Conservation (phyloP, 306 rosid species). For the Abrus precatorius region DNA sequence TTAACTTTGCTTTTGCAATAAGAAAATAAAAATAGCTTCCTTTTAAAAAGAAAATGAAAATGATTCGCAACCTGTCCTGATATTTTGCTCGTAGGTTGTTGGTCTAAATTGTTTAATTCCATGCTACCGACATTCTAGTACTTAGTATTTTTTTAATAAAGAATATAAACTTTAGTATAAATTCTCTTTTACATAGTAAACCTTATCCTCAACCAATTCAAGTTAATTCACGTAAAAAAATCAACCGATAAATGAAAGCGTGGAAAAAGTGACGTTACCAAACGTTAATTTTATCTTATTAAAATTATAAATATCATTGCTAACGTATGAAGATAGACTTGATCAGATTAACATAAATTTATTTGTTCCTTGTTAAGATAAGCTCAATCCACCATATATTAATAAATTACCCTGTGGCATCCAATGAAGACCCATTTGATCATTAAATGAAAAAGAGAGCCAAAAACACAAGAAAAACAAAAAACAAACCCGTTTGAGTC, state of each 20-base stretch:
- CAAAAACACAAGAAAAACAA: not conserved
- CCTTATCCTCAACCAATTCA: constrained; percentile 46
- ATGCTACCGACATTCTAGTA: constrained; percentile 45
- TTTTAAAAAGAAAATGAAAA: not conserved
- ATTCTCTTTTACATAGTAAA: constrained; percentile 35
- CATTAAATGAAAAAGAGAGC: not conserved
- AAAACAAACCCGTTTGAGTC: not conserved
- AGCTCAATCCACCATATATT: constrained; percentile 31
- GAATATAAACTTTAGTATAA: constrained; percentile 19
- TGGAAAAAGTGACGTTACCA: constrained; percentile 5
- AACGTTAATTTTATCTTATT: not conserved
- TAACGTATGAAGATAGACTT: constrained; percentile 37
- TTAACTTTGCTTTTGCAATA: constrained; percentile 21
- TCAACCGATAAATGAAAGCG: not conserved
- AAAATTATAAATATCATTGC: constrained; percentile 27
- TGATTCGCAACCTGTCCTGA: constrained; percentile 18
- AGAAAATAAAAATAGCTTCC: not conserved
- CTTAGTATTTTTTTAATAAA: not conserved
- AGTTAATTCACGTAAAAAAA: not conserved
- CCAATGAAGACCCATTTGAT: constrained; percentile 18
- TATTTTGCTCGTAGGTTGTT: constrained; percentile 15
- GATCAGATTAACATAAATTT: not conserved
- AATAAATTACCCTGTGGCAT: constrained; percentile 23
- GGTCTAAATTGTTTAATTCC: constrained; percentile 40
- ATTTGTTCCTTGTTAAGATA: constrained; percentile 35